Conservation (phyloP, 2,329 filamentous ascomycete species). For the Proliferodiscus dingleyae region DNA sequence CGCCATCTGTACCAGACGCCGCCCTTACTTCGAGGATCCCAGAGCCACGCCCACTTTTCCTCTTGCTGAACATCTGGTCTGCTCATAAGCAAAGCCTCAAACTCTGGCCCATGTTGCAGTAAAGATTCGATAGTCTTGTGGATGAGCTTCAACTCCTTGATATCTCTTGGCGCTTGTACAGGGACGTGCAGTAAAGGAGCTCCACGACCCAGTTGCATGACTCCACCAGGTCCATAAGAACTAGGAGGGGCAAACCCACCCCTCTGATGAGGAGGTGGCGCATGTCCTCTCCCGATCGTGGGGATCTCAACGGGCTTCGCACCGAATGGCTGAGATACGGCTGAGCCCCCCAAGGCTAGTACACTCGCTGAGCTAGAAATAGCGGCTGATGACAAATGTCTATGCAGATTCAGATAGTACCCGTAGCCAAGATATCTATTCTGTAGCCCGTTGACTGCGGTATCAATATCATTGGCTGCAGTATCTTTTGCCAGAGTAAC, state of each 20-base stretch:
- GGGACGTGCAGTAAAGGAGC: constrained; percentile 58
- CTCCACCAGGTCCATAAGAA: constrained; percentile 50
- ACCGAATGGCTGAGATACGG: constrained; percentile 67
- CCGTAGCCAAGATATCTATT: constrained; percentile 83
- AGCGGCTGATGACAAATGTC: constrained; percentile 74
- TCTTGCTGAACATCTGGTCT: constrained; percentile 76
- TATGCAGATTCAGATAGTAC: constrained; percentile 72
- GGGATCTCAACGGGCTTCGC: constrained; percentile 55
- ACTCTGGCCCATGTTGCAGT: constrained; percentile 74
- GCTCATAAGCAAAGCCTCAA: constrained; percentile 89
- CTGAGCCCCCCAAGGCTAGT: constrained; percentile 33
- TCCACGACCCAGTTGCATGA: constrained; percentile 31
- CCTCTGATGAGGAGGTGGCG: constrained; percentile 46
- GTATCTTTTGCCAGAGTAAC: constrained; percentile 78
- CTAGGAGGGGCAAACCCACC: constrained; percentile 69
- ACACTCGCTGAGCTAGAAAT: constrained; percentile 49
- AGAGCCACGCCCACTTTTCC: constrained; percentile 92
- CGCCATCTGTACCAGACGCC: constrained; percentile 93
- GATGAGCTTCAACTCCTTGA: constrained; percentile 75
- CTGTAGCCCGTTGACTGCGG: constrained; percentile 70
- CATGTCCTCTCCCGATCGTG: constrained; percentile 42
- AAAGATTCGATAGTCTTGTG: constrained; percentile 82
- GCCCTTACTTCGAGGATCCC: constrained; percentile 72
- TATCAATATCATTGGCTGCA: constrained; percentile 76
- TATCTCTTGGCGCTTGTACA: constrained; percentile 70